Evolutionary conservation across 495 filamentous ascomycete genomes (phyloP), one percentile per base, ranked within the genome.

Genomic region (Aspergillus mulundensis): DNA sequence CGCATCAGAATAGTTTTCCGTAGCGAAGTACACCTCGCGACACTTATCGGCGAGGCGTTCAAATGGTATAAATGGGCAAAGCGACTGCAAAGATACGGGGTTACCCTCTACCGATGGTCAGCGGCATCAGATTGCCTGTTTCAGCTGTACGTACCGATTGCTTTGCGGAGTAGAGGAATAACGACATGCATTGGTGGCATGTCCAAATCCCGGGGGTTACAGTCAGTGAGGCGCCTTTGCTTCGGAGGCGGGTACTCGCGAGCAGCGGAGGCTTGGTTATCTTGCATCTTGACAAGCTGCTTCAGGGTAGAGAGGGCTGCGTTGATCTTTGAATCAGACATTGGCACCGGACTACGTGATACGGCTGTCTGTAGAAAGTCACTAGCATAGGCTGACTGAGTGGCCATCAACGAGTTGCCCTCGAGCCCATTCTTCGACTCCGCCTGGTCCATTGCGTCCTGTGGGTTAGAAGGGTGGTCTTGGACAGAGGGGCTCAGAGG

Each of bases 331-430:
- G 73, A 77, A 38, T 72, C 78, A 11, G 74, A 70, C 30, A 75
- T 64, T 45, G 74, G 73, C 2, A 80, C 66, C 0, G 79, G 67
- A 30, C 78, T 76, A 45, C 76, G 72, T 20, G 79, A 76, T 18
- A 88, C 82, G 15, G 81, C 81, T 23, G 79, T 76, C 57, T 86
- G 77, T 23, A 86, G 74, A 54, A 86, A 83, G 57, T 83, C 72
- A 52, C 79, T 82, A 5, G 85, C 85, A 64, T 85, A 85, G 1
- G 72, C 81, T 0, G 84, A 84, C 54, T 88, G 85, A 15, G 81
- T 76, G 7, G 80, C 70, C 25, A 88, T 68, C 14, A 83, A 84
- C 0, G 83, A 82, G 59, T 78, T 76, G 7, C 83, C 84, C 51
- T 86, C 84, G 47, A 87, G 86, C 1, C 72, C 72, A 16, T 71